These are phyloP conservation scores for Heliosperma pusillum DNA, from an alignment of 148 eudicot genomes.

Conservation along the genomic window DNA sequence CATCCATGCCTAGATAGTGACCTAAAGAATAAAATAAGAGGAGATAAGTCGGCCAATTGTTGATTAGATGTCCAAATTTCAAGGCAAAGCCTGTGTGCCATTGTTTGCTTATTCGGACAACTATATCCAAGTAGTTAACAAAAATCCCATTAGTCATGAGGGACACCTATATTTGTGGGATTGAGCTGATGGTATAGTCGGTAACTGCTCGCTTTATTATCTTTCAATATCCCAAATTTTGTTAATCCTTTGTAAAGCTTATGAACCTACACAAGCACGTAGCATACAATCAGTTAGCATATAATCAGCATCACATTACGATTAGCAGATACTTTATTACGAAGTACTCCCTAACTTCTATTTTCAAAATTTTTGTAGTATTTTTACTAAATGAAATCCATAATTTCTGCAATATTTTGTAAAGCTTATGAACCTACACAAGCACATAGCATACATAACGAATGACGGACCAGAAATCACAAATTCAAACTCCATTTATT, in stretches of 20 bases:
- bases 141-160: constrained; percentile 9
- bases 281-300: neutral
- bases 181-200: constrained; percentile 70
- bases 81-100: neutral
- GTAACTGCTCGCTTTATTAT: constrained; percentile 36
- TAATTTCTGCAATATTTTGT: constrained; percentile 12
- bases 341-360: too few relatives aligned
- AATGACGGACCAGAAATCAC: neutral
- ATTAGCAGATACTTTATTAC: neutral
- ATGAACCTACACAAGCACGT: constrained; percentile 44
- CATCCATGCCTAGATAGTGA: constrained; percentile 96
- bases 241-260: constrained; percentile 67
- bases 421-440: constrained; percentile 63
- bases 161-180: constrained; percentile 85
- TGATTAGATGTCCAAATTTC: neutral
- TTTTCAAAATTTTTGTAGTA: neutral
- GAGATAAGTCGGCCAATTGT: constrained; percentile 4
- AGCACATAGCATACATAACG: constrained; percentile 1
- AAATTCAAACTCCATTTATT: neutral
- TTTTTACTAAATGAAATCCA: neutral
- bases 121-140: constrained; percentile 1
- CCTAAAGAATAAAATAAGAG: constrained; percentile 36
- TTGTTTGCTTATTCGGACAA: constrained; percentile 13
- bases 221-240: constrained; percentile 69
- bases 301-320: neutral